phyloP scores from a whole-genome alignment of 1,284 basidiomycete species.

The Ceratobasidium sp. region DNA sequence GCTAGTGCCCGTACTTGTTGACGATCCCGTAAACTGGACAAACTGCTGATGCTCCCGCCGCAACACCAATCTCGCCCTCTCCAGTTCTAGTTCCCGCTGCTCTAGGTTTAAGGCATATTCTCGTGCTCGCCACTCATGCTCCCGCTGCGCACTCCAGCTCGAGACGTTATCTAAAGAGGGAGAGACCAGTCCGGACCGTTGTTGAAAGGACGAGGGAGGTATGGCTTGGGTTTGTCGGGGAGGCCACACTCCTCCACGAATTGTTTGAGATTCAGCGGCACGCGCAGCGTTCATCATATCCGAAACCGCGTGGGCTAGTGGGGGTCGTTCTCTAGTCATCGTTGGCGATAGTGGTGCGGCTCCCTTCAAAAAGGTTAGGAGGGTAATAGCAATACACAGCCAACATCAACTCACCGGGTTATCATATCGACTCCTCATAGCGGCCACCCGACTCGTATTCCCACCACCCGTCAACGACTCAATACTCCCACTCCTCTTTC shows the following conservation, averaged over 20 bases:
- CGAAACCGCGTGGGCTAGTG: slow-evolving; percentile 72
- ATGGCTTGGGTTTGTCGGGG: slow-evolving; percentile 4
- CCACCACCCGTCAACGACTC: slow-evolving; percentile 68
- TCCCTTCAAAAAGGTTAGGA: slow-evolving; percentile 55
- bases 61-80: slow-evolving; percentile 60
- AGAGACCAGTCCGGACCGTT: slow-evolving; percentile 7
- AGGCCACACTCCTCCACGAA: slow-evolving; percentile 8
- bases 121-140: slow-evolving; percentile 66
- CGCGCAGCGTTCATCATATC: slow-evolving; percentile 59
- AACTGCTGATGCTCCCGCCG: slow-evolving; percentile 42
- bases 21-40: slow-evolving; percentile 29
- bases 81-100: slow-evolving; percentile 68
- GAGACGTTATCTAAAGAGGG: slow-evolving; percentile 49
- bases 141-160: slow-evolving; percentile 64
- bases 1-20: slow-evolving; percentile 32
- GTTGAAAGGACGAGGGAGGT: slow-evolving; percentile 5
- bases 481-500: slow-evolving; percentile 54
- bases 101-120: slow-evolving; percentile 71
- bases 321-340: slow-evolving; percentile 69
- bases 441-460: slow-evolving; percentile 69
- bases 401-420: slow-evolving; percentile 11
- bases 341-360: slow-evolving; percentile 65
- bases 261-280: slow-evolving; percentile 1
- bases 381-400: background rate
- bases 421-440: slow-evolving; percentile 73